phyloP scores from a whole-genome alignment of 257 asterid genomes.

The Przewalskia tangutica region DNA sequence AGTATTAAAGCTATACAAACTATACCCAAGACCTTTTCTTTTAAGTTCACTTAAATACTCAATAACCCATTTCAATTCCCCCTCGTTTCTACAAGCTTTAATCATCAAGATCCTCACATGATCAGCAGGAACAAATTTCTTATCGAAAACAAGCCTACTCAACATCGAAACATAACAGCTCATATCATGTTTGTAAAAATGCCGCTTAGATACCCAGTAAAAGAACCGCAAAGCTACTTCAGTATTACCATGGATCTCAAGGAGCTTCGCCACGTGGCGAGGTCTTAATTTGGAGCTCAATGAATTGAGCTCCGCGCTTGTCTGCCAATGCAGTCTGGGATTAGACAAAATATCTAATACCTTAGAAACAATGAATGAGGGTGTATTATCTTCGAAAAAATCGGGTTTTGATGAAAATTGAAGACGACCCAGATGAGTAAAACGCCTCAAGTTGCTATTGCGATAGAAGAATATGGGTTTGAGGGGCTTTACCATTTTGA shows the following conservation, averaged over 20 bases:
- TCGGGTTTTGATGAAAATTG: constrained; percentile 29
- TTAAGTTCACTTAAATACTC: constrained; percentile 48
- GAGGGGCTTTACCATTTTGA: constrained; percentile 59
- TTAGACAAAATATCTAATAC: constrained; percentile 49
- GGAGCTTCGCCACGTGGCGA: constrained; percentile 41
- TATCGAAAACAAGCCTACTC: constrained; percentile 55
- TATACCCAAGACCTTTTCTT: constrained; percentile 28
- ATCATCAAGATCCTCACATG: constrained; percentile 74
- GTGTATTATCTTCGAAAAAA: neutral
- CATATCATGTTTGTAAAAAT: constrained; percentile 69
- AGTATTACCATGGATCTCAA: constrained; percentile 30
- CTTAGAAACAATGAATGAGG: constrained; percentile 25
- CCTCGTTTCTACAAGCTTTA: constrained; percentile 49
- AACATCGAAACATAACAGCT: constrained; percentile 66
- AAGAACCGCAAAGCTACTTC: constrained; percentile 55
- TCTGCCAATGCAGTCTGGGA: constrained; percentile 42
- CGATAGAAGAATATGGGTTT: constrained; percentile 25
- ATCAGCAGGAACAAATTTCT: constrained; percentile 53
- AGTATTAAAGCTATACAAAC: constrained; percentile 66
- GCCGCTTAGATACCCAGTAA: constrained; percentile 75
- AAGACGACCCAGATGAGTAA: constrained; percentile 16
- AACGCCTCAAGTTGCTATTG: constrained; percentile 9
- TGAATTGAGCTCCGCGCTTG: constrained; percentile 44
- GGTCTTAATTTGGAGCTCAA: constrained; percentile 52
- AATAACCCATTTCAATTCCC: constrained; percentile 43